Evolutionary conservation across 2,329 filamentous ascomycete genomes (phyloP).

Genomic region (Fusarium chlamydosporum): DNA sequence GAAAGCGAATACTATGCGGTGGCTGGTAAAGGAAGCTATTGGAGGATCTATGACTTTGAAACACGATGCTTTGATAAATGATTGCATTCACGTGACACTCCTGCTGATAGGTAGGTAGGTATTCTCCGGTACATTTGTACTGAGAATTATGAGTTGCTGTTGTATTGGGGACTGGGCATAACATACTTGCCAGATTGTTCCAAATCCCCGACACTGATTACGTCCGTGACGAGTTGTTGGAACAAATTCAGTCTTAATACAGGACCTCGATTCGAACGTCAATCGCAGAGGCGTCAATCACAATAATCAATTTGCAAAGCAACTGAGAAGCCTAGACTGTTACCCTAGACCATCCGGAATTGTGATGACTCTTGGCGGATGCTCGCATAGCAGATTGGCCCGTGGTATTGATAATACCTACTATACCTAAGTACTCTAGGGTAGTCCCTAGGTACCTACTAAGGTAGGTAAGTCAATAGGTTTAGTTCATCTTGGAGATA

Average conservation of each 20-base stretch:
- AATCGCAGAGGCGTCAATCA: not conserved
- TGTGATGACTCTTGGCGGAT: slow-evolving; percentile 11
- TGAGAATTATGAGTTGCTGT: too few species aligned
- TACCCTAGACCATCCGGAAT: slow-evolving; percentile 4
- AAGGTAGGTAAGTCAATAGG: too few species aligned
- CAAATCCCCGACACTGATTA: not conserved
- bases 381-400: slow-evolving; percentile 5
- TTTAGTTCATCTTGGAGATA: too few species aligned
- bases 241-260: not conserved
- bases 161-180: not conserved
- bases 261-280: not conserved
- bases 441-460: too few species aligned
- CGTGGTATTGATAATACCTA: not conserved
- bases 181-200: not conserved
- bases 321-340: not conserved
- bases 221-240: not conserved
- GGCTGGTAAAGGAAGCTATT: too few species aligned
- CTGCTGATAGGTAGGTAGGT: too few species aligned
- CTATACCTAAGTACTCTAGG: too few species aligned
- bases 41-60: too few species aligned
- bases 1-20: too few species aligned
- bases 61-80: too few species aligned
- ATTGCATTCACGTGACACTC: not conserved
- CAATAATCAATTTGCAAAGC: not conserved
- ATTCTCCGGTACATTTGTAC: not conserved